Percentiles rank a stretch among this genome's conserved stretches.
phyloP scores from a whole-genome alignment of 257 asterid species.

The Nicotiana attenuata region DNA sequence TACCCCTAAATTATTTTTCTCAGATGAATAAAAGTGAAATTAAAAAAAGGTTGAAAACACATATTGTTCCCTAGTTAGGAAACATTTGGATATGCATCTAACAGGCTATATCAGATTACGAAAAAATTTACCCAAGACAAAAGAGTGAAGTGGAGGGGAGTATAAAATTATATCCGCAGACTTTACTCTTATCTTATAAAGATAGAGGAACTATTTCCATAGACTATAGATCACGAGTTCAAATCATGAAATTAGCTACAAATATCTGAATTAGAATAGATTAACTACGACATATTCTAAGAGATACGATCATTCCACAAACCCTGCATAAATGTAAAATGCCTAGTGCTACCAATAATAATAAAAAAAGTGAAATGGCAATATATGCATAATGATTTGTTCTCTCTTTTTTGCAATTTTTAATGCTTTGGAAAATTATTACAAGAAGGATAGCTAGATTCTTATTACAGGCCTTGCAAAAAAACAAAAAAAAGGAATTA shows the following conservation, averaged over 20 bases:
- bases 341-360: too few species aligned
- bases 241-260: too few species aligned
- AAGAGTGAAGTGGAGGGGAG: background rate
- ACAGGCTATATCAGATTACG: background rate
- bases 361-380: too few species aligned
- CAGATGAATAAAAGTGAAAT: background rate
- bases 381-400: background rate
- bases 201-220: too few species aligned
- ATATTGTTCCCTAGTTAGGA: constrained; percentile 23
- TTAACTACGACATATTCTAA: too few species aligned
- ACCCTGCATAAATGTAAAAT: too few species aligned
- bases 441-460: constrained; percentile 18
- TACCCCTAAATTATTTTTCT: background rate
- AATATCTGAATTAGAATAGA: too few species aligned
- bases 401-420: background rate
- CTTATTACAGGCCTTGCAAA: constrained; percentile 28
- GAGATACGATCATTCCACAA: too few species aligned
- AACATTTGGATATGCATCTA: constrained; percentile 30
- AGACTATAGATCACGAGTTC: too few species aligned
- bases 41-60: background rate
- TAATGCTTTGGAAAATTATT: constrained; percentile 19
- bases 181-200: too few species aligned
- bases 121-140: background rate
- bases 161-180: too few species aligned
- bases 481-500: constrained; percentile 8